Evolutionary conservation across 2,329 filamentous ascomycete species (phyloP).

Genomic region (Colletotrichum scovillei): DNA sequence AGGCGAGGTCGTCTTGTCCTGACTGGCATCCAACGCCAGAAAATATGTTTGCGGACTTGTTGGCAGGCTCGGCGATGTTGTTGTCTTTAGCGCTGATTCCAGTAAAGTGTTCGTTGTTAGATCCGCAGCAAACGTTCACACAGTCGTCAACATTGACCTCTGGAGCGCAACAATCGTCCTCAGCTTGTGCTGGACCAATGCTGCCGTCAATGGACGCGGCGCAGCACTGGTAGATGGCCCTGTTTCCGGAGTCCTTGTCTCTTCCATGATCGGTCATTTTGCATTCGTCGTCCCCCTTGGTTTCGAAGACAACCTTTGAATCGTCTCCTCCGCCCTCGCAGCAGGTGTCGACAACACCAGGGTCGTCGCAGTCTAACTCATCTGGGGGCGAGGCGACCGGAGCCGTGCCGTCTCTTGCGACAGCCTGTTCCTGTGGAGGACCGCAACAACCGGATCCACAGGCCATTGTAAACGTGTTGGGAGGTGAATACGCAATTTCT

Average conservation of each 20-base stretch:
- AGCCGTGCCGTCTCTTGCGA: not conserved
- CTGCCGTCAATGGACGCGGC: not conserved
- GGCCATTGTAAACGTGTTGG: not conserved
- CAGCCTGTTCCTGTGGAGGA: not conserved
- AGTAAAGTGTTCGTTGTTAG: not conserved
- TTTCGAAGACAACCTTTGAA: not conserved
- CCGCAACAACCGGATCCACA: conserved; percentile 27
- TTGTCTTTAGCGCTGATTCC: not conserved
- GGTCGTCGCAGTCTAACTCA: not conserved
- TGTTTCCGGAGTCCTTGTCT: not conserved
- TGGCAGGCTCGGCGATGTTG: not conserved
- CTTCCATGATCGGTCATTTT: not conserved
- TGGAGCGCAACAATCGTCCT: not conserved
- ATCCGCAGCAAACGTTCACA: not conserved
- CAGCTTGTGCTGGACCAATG: not conserved
- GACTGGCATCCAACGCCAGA: not conserved
- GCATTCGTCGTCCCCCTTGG: not conserved
- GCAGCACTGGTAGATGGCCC: not conserved
- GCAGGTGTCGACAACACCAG: not conserved
- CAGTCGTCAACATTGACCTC: not conserved
- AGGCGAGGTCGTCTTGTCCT: not conserved
- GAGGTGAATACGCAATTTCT: no score
- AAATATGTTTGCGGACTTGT: not conserved
- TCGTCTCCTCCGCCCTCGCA: not conserved
- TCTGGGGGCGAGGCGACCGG: not conserved